These are phyloP conservation scores for Lobosporangium transversale DNA, from an alignment of 192 early-diverging fungal genomes.

Conservation along the genomic window DNA sequence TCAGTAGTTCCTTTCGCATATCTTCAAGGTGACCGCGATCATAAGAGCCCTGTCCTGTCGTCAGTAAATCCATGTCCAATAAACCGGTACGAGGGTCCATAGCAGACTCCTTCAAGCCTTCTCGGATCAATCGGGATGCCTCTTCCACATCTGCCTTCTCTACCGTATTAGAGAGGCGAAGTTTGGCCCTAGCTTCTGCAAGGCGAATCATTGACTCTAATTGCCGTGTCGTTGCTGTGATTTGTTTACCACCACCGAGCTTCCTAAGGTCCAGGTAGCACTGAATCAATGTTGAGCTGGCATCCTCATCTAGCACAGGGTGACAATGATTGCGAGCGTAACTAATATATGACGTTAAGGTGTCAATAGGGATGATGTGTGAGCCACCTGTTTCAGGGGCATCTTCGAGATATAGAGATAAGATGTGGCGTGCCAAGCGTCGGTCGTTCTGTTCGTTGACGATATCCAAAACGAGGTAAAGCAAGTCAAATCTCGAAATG, in stretches of 20 bases:
- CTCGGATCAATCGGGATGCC: constrained; percentile 86
- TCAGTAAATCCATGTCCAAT: constrained; percentile 93
- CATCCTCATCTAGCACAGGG: constrained; percentile 81
- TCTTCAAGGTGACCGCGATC: constrained; percentile 70
- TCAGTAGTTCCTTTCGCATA: constrained; percentile 64
- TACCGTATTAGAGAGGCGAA: constrained; percentile 82
- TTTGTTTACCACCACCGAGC: constrained; percentile 73
- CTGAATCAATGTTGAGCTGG: constrained; percentile 77
- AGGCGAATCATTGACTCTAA: constrained; percentile 98
- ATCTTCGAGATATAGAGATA: constrained; percentile 86
- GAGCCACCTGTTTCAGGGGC: constrained; percentile 52
- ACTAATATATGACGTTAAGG: constrained; percentile 91
- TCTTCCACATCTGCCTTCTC: constrained; percentile 87
- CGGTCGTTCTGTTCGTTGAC: constrained; percentile 88
- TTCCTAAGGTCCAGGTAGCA: constrained; percentile 87
- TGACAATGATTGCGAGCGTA: constrained; percentile 82
- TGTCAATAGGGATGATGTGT: constrained; percentile 72
- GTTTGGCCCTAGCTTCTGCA: constrained; percentile 90
- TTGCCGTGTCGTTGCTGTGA: constrained; percentile 95
- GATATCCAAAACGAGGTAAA: constrained; percentile 91
- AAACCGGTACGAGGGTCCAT: constrained; percentile 94
- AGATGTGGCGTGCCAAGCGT: constrained; percentile 87
- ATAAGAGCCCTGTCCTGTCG: constrained; percentile 86
- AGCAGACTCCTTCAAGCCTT: constrained; percentile 90
- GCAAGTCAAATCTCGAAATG: constrained; percentile 94